Evolutionary conservation across 2,329 filamentous ascomycete species (phyloP).

Genomic region (Penicillium verrucosum): DNA sequence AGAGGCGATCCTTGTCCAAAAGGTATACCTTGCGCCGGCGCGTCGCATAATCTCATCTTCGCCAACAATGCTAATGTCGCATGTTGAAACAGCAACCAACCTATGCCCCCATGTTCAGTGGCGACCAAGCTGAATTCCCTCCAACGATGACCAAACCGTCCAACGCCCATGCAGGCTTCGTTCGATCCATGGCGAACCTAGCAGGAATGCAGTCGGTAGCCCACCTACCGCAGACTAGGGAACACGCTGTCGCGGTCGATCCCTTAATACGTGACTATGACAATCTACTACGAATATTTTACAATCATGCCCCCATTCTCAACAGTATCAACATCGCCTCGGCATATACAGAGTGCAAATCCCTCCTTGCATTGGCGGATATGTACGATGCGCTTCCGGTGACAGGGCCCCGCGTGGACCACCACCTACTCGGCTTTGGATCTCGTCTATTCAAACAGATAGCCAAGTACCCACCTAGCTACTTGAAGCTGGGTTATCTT

Average conservation of each 20-base stretch:
- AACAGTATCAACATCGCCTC: constrained; percentile 86
- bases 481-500: constrained; percentile 83
- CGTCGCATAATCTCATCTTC: neutral
- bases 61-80: constrained; percentile 10
- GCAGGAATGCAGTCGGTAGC: constrained; percentile 54
- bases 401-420: constrained; percentile 84
- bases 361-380: constrained; percentile 81
- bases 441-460: constrained; percentile 92
- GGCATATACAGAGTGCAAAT: constrained; percentile 91
- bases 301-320: constrained; percentile 81
- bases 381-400: constrained; percentile 89
- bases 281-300: constrained; percentile 92
- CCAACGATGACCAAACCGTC: constrained; percentile 63
- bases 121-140: constrained; percentile 44
- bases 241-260: constrained; percentile 59
- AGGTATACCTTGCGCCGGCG: constrained; percentile 48
- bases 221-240: constrained; percentile 49
- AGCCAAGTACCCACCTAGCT: constrained; percentile 90
- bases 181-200: constrained; percentile 83
- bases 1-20: constrained; percentile 84
- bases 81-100: constrained; percentile 30
- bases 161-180: constrained; percentile 66
- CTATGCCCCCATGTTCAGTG: constrained; percentile 57
- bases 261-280: constrained; percentile 89
- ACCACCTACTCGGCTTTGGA: constrained; percentile 90